Base-by-base conservation (phyloP, 2,329 filamentous ascomycete genomes). In the Fusarium verticillioides region DNA sequence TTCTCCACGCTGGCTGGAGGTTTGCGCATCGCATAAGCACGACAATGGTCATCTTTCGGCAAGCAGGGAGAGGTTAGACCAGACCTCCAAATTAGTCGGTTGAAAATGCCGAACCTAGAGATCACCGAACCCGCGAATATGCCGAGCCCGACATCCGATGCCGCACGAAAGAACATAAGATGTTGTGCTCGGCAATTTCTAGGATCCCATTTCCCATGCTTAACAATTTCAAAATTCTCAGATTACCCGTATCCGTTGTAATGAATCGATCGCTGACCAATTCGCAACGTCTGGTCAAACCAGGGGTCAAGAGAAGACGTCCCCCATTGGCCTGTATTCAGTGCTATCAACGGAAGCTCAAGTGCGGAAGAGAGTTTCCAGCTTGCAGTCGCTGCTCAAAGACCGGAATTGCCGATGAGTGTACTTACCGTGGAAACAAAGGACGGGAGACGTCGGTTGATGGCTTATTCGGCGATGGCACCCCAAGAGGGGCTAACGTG, bases 221-320 rank as follows among this genome's bases (percentile, higher is more conserved):
- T 6, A 39, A n/a, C 6, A 2, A 0, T n/a, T 9, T 5, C 46
- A 12, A 1, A 49, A 32, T 2, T n/a, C 2, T 0, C 7, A n/a
- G 10, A 8, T 11, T n/a, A 2, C 9, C 16, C n/a, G 6, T 11
- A 13, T 7, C 23, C 19, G 19, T 11, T 18, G 26, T 4, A 32
- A 56, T 56, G 52, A 32, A 30, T 15, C 36, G 26, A 18, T 5
- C 15, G 9, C 16, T 8, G 12, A 32, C 6, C 15, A 54, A 1
- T 7, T 32, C 52, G 4, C 52, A 56, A 23, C 52, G 52, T 2
- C 36, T 56, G 19, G 52, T 56, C 1, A 42, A 42, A 18, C 52
- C 26, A 42, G 52, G 52, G 19, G 36, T 19, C 2, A 56, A 32
- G 26, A 56, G 19, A 23, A 42, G 52, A 30, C 52, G 52, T 0